Conservation (phyloP, 768 basidiomycete species). For the Tricholoma bakamatsutake region DNA sequence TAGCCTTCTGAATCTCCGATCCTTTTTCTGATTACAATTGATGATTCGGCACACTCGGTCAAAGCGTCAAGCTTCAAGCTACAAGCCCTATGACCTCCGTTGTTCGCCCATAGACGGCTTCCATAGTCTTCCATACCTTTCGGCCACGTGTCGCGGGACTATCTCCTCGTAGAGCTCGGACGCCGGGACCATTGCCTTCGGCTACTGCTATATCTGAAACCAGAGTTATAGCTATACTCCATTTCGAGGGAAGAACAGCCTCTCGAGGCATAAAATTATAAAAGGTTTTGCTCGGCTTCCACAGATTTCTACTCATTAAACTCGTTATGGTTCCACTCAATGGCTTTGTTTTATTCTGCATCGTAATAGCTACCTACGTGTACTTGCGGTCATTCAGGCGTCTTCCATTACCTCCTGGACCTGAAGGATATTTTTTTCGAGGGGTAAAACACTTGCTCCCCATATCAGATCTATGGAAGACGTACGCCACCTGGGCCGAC, state of each 20-base stretch:
- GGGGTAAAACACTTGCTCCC: conserved; percentile 20
- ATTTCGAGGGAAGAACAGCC: not conserved
- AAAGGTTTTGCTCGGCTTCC: not conserved
- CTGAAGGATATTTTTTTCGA: conserved; percentile 15
- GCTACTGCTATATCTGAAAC: not conserved
- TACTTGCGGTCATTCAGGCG: not conserved
- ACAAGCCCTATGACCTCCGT: too few species aligned
- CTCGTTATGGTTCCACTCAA: conserved; percentile 6
- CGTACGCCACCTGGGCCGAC: conserved; percentile 20
- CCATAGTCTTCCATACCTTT: not conserved
- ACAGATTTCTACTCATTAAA: not conserved
- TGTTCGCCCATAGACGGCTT: too few species aligned
- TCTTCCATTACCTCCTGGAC: conserved; percentile 23
- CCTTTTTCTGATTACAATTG: too few species aligned
- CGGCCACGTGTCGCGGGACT: not conserved
- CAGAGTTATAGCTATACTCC: not conserved
- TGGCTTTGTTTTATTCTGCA: conserved; percentile 6
- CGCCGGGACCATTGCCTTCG: too few species aligned
- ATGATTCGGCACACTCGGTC: too few species aligned
- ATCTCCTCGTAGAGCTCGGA: not conserved
- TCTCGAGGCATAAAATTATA: not conserved
- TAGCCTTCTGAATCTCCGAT: too few species aligned
- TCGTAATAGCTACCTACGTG: not conserved
- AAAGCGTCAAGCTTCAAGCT: too few species aligned
- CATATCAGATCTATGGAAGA: conserved; percentile 21